These are phyloP conservation scores for Suillus luteus DNA, from an alignment of 768 basidiomycete genomes.

Conservation along the genomic window DNA sequence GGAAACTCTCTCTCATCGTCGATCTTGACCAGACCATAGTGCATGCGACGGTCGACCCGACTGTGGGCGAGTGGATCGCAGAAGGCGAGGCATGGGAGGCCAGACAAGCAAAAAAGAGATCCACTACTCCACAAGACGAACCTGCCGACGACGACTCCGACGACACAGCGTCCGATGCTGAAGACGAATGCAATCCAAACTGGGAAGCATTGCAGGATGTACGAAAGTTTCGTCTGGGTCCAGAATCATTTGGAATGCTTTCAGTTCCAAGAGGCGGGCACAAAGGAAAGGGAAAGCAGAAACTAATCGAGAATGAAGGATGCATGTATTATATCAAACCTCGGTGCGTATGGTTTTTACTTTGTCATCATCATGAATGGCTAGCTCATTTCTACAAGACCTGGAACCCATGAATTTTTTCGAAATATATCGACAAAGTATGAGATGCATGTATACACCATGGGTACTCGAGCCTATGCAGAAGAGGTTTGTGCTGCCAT, in stretches of 20 bases:
- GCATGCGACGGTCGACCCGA: slow-evolving; percentile 97
- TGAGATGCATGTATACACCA: slow-evolving; percentile 99
- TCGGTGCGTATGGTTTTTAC: slow-evolving; percentile 54
- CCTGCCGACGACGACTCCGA: slow-evolving; percentile 40
- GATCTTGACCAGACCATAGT: slow-evolving; percentile 99
- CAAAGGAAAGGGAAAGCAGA: slow-evolving; percentile 60
- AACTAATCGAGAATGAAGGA: slow-evolving; percentile 70
- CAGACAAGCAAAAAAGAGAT: slow-evolving; percentile 47
- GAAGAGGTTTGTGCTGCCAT: slow-evolving; percentile 93
- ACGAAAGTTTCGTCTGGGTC: slow-evolving; percentile 81
- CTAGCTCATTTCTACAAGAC: slow-evolving; percentile 44
- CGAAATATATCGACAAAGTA: slow-evolving; percentile 71
- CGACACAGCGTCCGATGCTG: slow-evolving; percentile 39
- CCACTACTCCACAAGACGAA: slow-evolving; percentile 33
- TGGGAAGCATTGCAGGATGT: slow-evolving; percentile 92
- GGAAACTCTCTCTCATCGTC: slow-evolving; percentile 92
- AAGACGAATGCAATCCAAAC: slow-evolving; percentile 85
- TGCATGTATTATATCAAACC: slow-evolving; percentile 99
- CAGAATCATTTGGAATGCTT: slow-evolving; percentile 65
- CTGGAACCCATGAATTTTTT: slow-evolving; percentile 84
- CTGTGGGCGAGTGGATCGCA: slow-evolving; percentile 94
- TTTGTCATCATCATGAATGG: neutral
- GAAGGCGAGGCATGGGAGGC: slow-evolving; percentile 84
- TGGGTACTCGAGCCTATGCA: slow-evolving; percentile 98
- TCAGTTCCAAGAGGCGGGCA: slow-evolving; percentile 38